A percentile compares a stretch with the other conserved stretches of the same genome.
These are phyloP conservation scores for Serendipita sp. DNA, from an alignment of 768 basidiomycete genomes.

Conservation along the genomic window DNA sequence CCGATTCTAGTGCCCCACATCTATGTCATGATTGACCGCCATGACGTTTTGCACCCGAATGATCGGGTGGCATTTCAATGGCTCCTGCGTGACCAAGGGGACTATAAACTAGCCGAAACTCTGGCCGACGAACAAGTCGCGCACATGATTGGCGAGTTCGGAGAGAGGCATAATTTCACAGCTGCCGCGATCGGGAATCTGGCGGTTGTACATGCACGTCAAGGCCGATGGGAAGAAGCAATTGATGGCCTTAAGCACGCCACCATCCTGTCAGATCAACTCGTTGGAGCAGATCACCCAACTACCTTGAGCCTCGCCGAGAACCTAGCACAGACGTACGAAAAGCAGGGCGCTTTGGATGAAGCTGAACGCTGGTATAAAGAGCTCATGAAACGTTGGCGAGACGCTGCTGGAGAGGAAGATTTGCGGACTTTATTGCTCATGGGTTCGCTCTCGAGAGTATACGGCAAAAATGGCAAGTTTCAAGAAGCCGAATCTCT, in stretches of 20 bases:
- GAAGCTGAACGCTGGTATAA: neutral
- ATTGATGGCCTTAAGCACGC: neutral
- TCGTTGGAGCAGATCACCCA: neutral
- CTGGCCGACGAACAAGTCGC: neutral
- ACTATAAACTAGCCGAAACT: neutral
- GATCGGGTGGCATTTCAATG: neutral
- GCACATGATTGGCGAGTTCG: neutral
- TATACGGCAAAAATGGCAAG: too few relatives aligned
- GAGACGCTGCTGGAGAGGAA: too few relatives aligned
- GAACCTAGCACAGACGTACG: neutral
- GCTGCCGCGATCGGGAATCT: neutral
- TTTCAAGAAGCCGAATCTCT: too few relatives aligned
- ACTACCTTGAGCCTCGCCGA: neutral
- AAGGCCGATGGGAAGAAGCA: neutral
- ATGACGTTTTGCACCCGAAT: neutral
- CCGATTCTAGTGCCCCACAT: neutral
- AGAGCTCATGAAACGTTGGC: too few relatives aligned
- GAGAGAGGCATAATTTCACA: neutral
- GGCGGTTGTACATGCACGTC: neutral
- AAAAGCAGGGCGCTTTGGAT: neutral
- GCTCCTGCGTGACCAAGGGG: neutral
- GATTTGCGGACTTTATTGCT: too few relatives aligned
- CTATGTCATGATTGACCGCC: neutral
- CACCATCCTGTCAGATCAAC: neutral
- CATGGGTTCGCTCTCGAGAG: too few relatives aligned